These are phyloP conservation scores for Mycena haematopus DNA, from an alignment of 768 basidiomycete genomes.

Conservation along the genomic window DNA sequence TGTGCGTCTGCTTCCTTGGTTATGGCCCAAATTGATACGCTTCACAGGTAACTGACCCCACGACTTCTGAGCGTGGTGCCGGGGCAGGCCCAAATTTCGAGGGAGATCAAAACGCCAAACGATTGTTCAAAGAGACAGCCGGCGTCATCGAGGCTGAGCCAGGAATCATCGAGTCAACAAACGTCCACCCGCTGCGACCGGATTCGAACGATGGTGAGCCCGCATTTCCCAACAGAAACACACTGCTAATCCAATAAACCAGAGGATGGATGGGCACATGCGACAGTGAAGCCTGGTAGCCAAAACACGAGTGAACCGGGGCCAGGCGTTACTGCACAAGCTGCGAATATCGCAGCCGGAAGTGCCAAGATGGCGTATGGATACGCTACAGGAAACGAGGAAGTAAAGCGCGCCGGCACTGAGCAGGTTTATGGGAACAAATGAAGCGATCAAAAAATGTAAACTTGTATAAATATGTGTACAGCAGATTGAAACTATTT, in stretches of 20 bases:
- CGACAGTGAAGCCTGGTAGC: conserved; percentile 28
- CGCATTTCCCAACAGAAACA: neutral
- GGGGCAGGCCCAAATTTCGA: conserved; percentile 48
- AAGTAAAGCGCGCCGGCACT: conserved; percentile 4
- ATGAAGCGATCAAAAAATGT: conserved; percentile 8
- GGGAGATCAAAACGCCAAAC: conserved; percentile 47
- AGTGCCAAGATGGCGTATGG: conserved; percentile 48
- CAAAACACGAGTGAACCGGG: conserved; percentile 8
- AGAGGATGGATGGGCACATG: conserved; percentile 54
- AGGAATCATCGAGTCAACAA: conserved; percentile 60
- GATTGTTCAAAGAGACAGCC: conserved; percentile 46
- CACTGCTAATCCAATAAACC: neutral
- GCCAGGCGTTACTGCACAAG: conserved; percentile 31
- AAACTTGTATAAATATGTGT: conserved; percentile 15
- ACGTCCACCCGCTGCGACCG: conserved; percentile 59
- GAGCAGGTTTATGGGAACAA: conserved; percentile 14
- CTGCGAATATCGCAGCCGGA: conserved; percentile 39
- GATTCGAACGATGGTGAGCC: conserved; percentile 47
- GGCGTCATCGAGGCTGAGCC: conserved; percentile 61
- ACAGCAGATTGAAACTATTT: conserved; percentile 23
- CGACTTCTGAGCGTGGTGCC: conserved; percentile 45
- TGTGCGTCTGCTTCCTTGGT: conserved; percentile 39
- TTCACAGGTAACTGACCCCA: conserved; percentile 50
- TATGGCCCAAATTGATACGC: neutral
- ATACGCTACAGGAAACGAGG: conserved; percentile 42